Conservation (phyloP, 345 rosid species). For the Syzygium aqueum region DNA sequence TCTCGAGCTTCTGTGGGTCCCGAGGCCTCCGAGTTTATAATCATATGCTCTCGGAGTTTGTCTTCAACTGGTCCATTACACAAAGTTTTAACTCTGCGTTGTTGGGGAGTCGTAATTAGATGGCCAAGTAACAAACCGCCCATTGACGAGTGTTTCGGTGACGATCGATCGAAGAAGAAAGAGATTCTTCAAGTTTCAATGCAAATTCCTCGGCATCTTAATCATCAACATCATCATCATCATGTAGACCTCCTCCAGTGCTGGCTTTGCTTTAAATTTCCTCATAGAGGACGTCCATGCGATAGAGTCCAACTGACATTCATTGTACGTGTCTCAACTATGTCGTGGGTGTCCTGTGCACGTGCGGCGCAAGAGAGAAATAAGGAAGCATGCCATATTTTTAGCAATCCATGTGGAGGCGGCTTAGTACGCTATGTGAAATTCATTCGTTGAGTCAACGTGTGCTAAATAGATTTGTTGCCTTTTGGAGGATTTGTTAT, state of each 20-base stretch:
- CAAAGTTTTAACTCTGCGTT: neutral
- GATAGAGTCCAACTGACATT: neutral
- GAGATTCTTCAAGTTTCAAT: constrained; percentile 6
- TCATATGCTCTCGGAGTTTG: neutral
- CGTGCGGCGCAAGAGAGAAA: neutral
- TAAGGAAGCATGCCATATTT: neutral
- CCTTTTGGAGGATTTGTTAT: neutral
- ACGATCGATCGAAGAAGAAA: constrained; percentile 45
- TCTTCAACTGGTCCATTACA: neutral
- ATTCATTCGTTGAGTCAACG: neutral
- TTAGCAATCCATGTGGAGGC: neutral
- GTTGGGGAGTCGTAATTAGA: neutral
- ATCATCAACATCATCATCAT: too few species aligned
- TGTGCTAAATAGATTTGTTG: neutral
- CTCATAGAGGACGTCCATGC: neutral
- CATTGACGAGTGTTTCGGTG: constrained; percentile 23
- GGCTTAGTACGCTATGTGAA: neutral
- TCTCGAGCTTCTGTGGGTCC: neutral
- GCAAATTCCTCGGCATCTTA: neutral
- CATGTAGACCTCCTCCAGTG: neutral
- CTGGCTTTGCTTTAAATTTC: neutral
- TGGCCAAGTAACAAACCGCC: constrained; percentile 26
- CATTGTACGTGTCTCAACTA: neutral
- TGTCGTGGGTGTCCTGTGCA: neutral
- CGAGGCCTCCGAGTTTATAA: neutral